These are phyloP conservation scores for Bonia amplexicaulis DNA, from an alignment of 176 grass and related monocot species.

Conservation along the genomic window DNA sequence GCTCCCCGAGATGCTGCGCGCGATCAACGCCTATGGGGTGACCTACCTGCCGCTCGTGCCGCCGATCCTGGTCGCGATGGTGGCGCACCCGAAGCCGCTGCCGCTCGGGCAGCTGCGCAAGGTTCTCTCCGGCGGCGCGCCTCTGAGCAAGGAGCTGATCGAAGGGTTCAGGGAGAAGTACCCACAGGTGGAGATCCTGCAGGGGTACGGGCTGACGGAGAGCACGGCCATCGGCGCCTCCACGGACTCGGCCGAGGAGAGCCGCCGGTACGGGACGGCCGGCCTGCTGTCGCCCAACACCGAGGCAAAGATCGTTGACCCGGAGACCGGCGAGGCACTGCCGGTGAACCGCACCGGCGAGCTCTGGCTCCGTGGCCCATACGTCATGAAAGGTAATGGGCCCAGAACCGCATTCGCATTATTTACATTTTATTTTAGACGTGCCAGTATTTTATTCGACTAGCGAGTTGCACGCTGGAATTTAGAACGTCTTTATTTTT, in stretches of 20 bases:
- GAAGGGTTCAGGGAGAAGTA: slow-evolving; percentile 91
- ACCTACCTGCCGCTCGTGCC: slow-evolving; percentile 94
- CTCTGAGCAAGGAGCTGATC: slow-evolving; percentile 76
- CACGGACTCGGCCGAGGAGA: slow-evolving; percentile 88
- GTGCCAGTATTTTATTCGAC: background rate
- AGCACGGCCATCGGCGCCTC: slow-evolving; percentile 93
- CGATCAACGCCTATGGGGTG: slow-evolving; percentile 58
- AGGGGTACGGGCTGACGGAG: slow-evolving; percentile 90
- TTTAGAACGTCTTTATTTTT: background rate
- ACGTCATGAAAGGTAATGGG: slow-evolving; percentile 89
- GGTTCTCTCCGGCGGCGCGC: slow-evolving; percentile 76
- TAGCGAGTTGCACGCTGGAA: background rate
- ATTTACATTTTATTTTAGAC: background rate
- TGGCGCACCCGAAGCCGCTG: slow-evolving; percentile 45
- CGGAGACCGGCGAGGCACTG: slow-evolving; percentile 52
- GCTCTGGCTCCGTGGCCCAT: slow-evolving; percentile 81
- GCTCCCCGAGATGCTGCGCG: slow-evolving; percentile 70
- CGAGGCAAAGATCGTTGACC: slow-evolving; percentile 83
- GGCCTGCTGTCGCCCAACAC: slow-evolving; percentile 85
- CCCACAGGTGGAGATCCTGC: slow-evolving; percentile 77
- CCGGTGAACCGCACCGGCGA: slow-evolving; percentile 78
- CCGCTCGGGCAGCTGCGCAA: slow-evolving; percentile 54
- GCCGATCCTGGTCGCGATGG: slow-evolving; percentile 84
- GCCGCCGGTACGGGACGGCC: slow-evolving; percentile 75
- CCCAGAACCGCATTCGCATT: background rate